These are phyloP conservation scores for Kwoniella sp. DNA, from an alignment of 768 basidiomycete genomes.

Conservation along the genomic window DNA sequence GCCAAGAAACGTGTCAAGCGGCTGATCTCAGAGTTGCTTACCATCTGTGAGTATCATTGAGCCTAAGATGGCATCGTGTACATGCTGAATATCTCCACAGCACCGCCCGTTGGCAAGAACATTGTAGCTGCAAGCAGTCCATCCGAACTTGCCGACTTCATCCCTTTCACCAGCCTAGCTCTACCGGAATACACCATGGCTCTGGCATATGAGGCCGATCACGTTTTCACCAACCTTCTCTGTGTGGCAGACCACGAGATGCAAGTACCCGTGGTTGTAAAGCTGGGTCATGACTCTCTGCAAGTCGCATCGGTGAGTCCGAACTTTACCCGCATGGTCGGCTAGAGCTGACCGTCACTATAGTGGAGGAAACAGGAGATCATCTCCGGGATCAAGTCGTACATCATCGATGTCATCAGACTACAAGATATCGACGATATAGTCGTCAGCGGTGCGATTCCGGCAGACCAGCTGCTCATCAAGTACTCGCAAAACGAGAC, in stretches of 20 bases:
- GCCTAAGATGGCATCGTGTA: neutral
- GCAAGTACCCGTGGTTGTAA: slow-evolving; percentile 71
- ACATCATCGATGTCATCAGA: slow-evolving; percentile 78
- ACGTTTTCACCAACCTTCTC: slow-evolving; percentile 45
- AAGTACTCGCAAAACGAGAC: slow-evolving; percentile 38
- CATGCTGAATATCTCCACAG: slow-evolving; percentile 14
- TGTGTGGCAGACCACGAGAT: slow-evolving; percentile 61
- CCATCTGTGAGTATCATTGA: slow-evolving; percentile 21
- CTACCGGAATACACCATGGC: slow-evolving; percentile 47
- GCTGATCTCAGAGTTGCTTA: slow-evolving; percentile 31
- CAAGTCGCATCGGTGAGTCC: slow-evolving; percentile 50
- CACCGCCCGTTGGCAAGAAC: slow-evolving; percentile 25
- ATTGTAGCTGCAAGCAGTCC: slow-evolving; percentile 42
- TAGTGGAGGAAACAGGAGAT: slow-evolving; percentile 68
- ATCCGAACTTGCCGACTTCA: slow-evolving; percentile 40
- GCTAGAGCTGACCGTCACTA: slow-evolving; percentile 42
- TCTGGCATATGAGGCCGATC: slow-evolving; percentile 43
- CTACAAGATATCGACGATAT: slow-evolving; percentile 82
- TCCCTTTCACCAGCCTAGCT: slow-evolving; percentile 45
- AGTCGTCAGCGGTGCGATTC: slow-evolving; percentile 69
- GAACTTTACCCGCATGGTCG: neutral
- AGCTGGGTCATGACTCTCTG: slow-evolving; percentile 52
- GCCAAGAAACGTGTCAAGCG: slow-evolving; percentile 33
- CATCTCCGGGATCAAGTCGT: slow-evolving; percentile 69
- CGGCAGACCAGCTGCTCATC: slow-evolving; percentile 39